Evolutionary conservation across 805 yeast species (phyloP).

Genomic region (Monosporozyma unispora): DNA sequence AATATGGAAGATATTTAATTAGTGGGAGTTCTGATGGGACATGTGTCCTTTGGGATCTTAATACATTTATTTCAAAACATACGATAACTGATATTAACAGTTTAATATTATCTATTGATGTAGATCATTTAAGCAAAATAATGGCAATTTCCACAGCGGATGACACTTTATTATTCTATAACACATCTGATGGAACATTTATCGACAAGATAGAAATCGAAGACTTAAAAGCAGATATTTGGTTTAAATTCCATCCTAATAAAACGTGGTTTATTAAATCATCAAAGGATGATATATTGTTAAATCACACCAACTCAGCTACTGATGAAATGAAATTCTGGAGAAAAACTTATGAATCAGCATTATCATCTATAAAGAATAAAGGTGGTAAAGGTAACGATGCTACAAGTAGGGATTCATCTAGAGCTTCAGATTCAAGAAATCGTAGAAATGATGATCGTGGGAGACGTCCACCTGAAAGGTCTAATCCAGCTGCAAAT

Average conservation of each 20-base stretch:
- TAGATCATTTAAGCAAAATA: slow-evolving; percentile 19
- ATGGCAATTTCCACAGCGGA: slow-evolving; percentile 16
- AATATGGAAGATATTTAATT: slow-evolving; percentile 41
- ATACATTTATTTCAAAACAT: slow-evolving; percentile 11
- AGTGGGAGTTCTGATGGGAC: slow-evolving; percentile 38
- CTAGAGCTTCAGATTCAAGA: background rate
- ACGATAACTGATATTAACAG: slow-evolving; percentile 14
- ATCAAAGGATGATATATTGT: slow-evolving; percentile 15
- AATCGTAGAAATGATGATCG: background rate
- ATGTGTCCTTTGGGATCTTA: slow-evolving; percentile 19
- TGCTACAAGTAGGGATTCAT: background rate
- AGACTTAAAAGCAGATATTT: slow-evolving; percentile 8
- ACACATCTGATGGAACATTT: slow-evolving; percentile 8
- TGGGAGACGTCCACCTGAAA: background rate
- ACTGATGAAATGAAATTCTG: slow-evolving; percentile 12
- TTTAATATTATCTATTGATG: slow-evolving; percentile 15
- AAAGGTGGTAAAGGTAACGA: background rate
- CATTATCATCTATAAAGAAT: background rate
- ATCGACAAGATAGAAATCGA: slow-evolving; percentile 3
- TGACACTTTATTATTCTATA: slow-evolving; percentile 14
- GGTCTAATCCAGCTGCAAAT: background rate
- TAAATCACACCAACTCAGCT: slow-evolving; percentile 2
- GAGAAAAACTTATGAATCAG: slow-evolving; percentile 5
- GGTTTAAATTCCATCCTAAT: slow-evolving; percentile 21
- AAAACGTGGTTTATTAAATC: slow-evolving; percentile 17